Evolutionary conservation across 768 basidiomycete species (phyloP), one percentile per base, ranked within the genome.

Genomic region (Pisolithus marmoratus): DNA sequence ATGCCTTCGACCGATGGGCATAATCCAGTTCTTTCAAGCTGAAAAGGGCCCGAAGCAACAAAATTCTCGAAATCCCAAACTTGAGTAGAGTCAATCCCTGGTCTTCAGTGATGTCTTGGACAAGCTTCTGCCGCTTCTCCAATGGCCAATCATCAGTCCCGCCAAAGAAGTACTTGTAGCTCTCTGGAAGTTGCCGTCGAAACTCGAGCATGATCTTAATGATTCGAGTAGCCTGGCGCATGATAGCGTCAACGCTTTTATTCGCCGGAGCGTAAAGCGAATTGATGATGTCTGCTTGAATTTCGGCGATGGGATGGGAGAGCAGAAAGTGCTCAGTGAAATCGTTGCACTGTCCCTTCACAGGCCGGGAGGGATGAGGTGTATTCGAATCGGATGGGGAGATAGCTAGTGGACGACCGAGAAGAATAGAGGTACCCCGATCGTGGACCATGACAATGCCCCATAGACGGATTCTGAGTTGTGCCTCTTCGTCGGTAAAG

Each of bases 281-380:
- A 63, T 88, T 89, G 72, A 92, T 87, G 54, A 93, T 89, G 55
- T 92, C 90, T 4, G 90, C 90, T 57, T 93, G 90, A 52, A 93
- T 89, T 57, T 89, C 87, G 22, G 84, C 84, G 43, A 92, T 74
- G 8, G 86, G 83, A 49, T 83, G 80, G 19, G 86, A 89, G 23
- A 84, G 72, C 49, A 85, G 76, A 63, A 91, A 92, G 63, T 92
- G 88, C 59, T 89, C 87, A 3, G 87, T 88, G 57, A 85, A 81
- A 46, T 87, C 82, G 24, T 52, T 47, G 8, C 43, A 59, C 41
- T 67, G 66, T 41, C 62, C 62, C 8, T 62, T 54, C 15, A 63
- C 47, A n/a, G 57, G 54, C 8, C 81, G 80, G 38, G 75, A 70
- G 1, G 90, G 88, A 44, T 75, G 80, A 1, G 89, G 87, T 0